phyloP scores from a whole-genome alignment of 2,329 filamentous ascomycete species.

The Aphanoascus verrucosus region DNA sequence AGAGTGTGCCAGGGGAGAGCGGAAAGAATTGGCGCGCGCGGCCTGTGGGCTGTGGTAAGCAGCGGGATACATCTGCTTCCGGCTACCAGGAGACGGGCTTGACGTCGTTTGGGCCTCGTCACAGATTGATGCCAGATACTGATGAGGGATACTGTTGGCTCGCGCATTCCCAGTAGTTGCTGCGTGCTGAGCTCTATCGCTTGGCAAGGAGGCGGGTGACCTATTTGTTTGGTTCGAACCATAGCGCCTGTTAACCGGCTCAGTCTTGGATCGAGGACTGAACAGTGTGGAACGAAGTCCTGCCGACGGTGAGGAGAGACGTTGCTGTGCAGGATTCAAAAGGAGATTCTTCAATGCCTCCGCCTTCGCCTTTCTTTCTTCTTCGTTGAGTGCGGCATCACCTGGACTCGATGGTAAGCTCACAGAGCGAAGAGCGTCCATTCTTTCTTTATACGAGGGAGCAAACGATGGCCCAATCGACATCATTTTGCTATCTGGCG shows the following conservation, averaged over 20 bases:
- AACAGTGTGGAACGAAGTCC: constrained; percentile 18
- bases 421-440: constrained; percentile 34
- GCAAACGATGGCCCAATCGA: constrained; percentile 57
- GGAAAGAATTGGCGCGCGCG: constrained; percentile 15
- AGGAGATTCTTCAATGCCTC: constrained; percentile 38
- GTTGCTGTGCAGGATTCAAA: constrained; percentile 34
- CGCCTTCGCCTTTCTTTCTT: constrained; percentile 34
- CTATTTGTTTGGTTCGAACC: not conserved
- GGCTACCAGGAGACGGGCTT: constrained; percentile 22
- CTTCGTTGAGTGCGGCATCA: constrained; percentile 25
- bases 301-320: constrained; percentile 26
- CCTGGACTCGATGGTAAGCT: constrained; percentile 25
- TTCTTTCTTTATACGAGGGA: constrained; percentile 42
- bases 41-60: constrained; percentile 12
- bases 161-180: constrained; percentile 10
- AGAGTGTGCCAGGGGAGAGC: constrained; percentile 14
- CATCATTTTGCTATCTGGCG: constrained; percentile 31
- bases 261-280: constrained; percentile 10
- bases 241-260: constrained; percentile 2
- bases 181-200: constrained; percentile 11
- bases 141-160: constrained; percentile 19
- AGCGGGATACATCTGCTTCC: constrained; percentile 24
- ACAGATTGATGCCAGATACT: constrained; percentile 19
- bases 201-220: not conserved
- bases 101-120: constrained; percentile 16